These are phyloP conservation scores for Chlorella sorokiniana DNA, from an alignment of 139 green algal species.

Conservation along the genomic window DNA sequence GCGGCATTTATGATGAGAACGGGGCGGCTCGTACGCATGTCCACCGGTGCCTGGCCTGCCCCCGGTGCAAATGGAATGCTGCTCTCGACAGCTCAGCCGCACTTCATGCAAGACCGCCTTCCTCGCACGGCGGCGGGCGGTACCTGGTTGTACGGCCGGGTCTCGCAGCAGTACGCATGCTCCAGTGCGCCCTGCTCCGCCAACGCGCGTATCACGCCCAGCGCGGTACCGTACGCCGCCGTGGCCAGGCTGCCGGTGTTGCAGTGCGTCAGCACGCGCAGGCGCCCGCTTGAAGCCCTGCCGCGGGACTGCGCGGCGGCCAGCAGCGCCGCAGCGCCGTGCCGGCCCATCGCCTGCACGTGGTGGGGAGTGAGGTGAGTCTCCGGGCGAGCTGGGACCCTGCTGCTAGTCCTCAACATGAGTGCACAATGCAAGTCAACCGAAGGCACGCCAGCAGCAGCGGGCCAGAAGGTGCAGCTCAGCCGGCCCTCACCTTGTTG, in stretches of 20 bases:
- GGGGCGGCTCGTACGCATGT: no score
- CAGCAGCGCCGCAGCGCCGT: conserved; percentile 78
- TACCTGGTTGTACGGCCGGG: conserved; percentile 93
- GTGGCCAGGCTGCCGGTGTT: conserved; percentile 97
- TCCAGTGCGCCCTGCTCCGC: conserved; percentile 59
- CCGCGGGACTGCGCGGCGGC: conserved; percentile 46
- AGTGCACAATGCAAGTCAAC: neutral
- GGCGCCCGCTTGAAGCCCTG: neutral
- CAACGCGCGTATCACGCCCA: conserved; percentile 90
- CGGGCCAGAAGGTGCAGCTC: neutral
- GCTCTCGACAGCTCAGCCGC: neutral
- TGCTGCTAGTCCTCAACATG: no score
- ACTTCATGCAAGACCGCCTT: no score
- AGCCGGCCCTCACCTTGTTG: conserved; percentile 65
- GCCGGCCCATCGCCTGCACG: conserved; percentile 73
- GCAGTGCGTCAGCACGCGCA: conserved; percentile 94
- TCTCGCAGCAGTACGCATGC: conserved; percentile 88
- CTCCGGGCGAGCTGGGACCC: no score
- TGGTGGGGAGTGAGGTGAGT: neutral
- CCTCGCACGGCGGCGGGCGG: no score
- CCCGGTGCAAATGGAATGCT: neutral
- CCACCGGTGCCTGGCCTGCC: no score
- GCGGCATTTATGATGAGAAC: no score
- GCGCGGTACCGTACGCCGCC: conserved; percentile 88
- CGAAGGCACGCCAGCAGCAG: neutral